A percentile compares a stretch with the other conserved stretches of the same genome.
phyloP scores from a whole-genome alignment of 768 basidiomycete genomes.

The Podaxis sp. region DNA sequence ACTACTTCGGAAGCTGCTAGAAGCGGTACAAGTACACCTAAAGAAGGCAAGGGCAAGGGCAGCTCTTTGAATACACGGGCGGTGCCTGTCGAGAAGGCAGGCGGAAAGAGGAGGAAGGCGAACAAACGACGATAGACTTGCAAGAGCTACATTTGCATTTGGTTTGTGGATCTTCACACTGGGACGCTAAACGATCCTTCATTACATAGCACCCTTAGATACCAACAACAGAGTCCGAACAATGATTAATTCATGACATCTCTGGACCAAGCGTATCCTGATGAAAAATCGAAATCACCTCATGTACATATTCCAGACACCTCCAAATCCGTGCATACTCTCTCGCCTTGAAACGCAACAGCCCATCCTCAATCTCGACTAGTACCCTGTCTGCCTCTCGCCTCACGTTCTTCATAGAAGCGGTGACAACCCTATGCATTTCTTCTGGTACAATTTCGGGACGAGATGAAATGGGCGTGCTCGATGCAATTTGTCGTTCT shows the following conservation, averaged over 20 bases:
- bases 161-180: not conserved
- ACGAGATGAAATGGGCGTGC: not conserved
- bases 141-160: not conserved
- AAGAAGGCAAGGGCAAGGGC: constrained; percentile 30
- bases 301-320: not conserved
- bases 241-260: not conserved
- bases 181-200: not conserved
- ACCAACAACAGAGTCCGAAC: not conserved
- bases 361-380: not conserved
- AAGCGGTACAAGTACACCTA: constrained; percentile 40
- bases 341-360: not conserved
- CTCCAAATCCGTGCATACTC: not conserved
- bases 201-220: not conserved
- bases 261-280: constrained; percentile 8
- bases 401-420: not conserved
- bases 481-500: not conserved
- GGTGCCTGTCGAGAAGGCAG: constrained; percentile 49
- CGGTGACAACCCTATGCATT: not conserved
- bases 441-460: not conserved
- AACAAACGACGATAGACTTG: constrained; percentile 44
- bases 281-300: not conserved
- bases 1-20: constrained; percentile 45
- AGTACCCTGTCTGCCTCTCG: constrained; percentile 2
- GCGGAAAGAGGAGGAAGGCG: constrained; percentile 64
- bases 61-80: constrained; percentile 22